phyloP scores from a whole-genome alignment of 805 yeast species.

The Lachancea meyersii region DNA sequence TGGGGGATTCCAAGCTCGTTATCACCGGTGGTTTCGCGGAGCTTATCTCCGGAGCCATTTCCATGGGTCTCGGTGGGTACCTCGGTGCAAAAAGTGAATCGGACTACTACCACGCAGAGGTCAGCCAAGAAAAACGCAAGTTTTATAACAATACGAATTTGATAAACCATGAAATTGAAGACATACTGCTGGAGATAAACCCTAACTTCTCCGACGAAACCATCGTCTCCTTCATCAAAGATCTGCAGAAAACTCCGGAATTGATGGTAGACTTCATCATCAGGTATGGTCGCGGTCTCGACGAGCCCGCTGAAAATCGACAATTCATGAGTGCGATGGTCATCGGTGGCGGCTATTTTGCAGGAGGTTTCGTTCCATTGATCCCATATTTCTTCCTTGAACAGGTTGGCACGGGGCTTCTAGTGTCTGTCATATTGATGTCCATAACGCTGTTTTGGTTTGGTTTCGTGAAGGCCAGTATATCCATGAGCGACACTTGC shows the following conservation, averaged over 20 bases:
- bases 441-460: conserved; percentile 75
- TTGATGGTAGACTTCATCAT: conserved; percentile 81
- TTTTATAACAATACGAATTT: conserved; percentile 59
- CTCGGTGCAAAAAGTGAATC: conserved; percentile 88
- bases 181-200: conserved; percentile 66
- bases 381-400: conserved; percentile 81
- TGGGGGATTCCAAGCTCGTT: conserved; percentile 84
- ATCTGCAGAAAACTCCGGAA: conserved; percentile 71
- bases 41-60: conserved; percentile 91
- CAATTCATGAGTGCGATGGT: conserved; percentile 84
- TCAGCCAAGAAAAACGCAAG: conserved; percentile 59
- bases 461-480: conserved; percentile 78
- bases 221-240: conserved; percentile 63
- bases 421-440: conserved; percentile 76
- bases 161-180: conserved; percentile 73
- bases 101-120: conserved; percentile 68
- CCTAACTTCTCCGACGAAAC: conserved; percentile 58
- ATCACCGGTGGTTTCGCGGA: conserved; percentile 98
- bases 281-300: conserved; percentile 84
- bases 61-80: conserved; percentile 97
- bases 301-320: conserved; percentile 91
- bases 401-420: conserved; percentile 71
- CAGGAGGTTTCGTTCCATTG: conserved; percentile 90
- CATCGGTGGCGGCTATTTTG: conserved; percentile 79
- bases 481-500: conserved; percentile 77